Percentiles rank a stretch among this genome's conserved stretches.
Evolutionary conservation across 2,329 filamentous ascomycete species (phyloP).

Genomic region (Ambrosiella cleistominuta): DNA sequence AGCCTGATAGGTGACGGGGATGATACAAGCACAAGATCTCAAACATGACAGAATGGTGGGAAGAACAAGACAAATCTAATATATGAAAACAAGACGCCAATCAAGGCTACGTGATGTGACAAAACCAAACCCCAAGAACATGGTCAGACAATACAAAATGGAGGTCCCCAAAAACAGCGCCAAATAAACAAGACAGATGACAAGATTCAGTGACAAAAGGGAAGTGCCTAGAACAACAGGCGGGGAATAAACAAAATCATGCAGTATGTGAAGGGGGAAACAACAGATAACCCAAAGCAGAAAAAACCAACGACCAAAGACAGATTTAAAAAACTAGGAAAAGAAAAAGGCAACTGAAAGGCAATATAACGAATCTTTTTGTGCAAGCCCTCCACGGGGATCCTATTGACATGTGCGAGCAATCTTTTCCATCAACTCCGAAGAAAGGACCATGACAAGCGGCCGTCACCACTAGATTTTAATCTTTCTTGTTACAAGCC

Average conservation of each 20-base stretch:
- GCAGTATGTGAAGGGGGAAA: background rate
- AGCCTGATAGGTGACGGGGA: too few species aligned
- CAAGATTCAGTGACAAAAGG: background rate
- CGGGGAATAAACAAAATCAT: background rate
- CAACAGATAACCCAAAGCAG: background rate
- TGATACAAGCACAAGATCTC: background rate
- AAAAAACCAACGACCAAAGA: background rate
- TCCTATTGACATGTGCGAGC: background rate
- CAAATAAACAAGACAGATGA: background rate
- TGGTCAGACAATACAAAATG: background rate
- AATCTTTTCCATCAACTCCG: background rate
- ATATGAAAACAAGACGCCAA: background rate
- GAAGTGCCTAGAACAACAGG: background rate
- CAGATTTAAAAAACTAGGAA: background rate
- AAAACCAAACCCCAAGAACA: background rate
- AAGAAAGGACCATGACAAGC: background rate
- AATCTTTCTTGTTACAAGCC: constrained; percentile 33
- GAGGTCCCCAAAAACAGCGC: background rate
- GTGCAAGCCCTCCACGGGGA: background rate
- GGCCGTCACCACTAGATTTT: background rate
- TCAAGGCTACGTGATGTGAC: background rate
- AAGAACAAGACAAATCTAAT: background rate
- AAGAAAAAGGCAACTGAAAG: background rate
- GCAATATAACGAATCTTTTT: background rate
- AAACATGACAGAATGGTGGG: background rate